Evolutionary conservation across 805 yeast species (phyloP).

Genomic region (Maudiozyma saulgeensis): DNA sequence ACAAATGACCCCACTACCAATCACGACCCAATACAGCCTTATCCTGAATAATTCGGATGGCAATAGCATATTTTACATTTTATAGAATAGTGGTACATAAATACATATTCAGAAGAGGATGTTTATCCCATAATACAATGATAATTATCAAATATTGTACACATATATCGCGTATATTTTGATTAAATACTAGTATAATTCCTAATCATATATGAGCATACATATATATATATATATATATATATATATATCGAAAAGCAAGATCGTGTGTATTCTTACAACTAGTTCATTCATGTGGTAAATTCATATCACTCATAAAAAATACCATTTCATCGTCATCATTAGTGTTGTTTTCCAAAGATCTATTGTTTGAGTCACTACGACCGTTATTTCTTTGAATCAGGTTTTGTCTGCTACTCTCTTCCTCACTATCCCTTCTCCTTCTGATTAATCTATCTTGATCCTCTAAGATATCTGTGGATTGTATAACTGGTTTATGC

Average conservation of each 20-base stretch:
- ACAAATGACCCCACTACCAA: neutral
- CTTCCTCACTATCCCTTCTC: neutral
- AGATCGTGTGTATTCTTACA: no score
- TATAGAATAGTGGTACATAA: neutral
- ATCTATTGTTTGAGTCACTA: conserved; percentile 1
- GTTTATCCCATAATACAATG: neutral
- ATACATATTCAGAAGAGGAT: neutral
- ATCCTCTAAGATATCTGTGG: conserved; percentile 11
- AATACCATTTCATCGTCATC: conserved; percentile 61
- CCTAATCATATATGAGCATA: neutral
- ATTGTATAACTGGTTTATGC: conserved; percentile 22
- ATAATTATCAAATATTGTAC: no score
- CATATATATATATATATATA: neutral
- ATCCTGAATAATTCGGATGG: no score
- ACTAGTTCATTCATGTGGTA: conserved; percentile 11
- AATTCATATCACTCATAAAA: conserved; percentile 68
- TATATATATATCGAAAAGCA: neutral
- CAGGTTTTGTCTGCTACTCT: neutral
- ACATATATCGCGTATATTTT: neutral
- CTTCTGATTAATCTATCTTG: conserved; percentile 4
- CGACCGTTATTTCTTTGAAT: neutral
- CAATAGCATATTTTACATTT: no score
- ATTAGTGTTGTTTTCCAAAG: conserved; percentile 30
- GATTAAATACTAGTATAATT: neutral
- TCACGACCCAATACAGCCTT: no score